Base-by-base conservation (phyloP, 257 asterid genomes). In the Nicotiana obtusifolia region DNA sequence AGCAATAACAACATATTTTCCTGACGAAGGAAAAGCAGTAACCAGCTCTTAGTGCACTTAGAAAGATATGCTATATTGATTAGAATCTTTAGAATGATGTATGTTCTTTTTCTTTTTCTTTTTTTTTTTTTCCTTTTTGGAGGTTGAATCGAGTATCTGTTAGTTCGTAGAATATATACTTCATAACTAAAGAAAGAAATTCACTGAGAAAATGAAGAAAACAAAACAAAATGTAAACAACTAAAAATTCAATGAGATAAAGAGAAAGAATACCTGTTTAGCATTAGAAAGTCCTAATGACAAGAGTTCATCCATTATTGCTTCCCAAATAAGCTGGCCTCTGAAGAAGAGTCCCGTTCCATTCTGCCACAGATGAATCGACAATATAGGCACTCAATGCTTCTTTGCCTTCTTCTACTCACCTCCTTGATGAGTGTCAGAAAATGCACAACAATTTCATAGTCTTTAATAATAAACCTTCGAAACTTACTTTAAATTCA, bases 301-400 rank as follows among this genome's bases (percentile, higher is more conserved):
- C 88, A 89, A 85, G 77, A 95, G 91, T 81, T 95, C 93, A 77
- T 88, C 93, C 93, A 91, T 88, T 81, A 93, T 24, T 44, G 97
- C 88, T 80, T 93, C 89, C 97, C 97, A 95, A 84, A 95, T 95
- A 89, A 87, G 87, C 85, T 95, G 97, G 82, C 99, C 99, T 87
- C 98, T 90, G 88, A 95, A 95, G 87, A 91, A 92, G 83, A 92
- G 87, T 76, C 88, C 77, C 60, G 91, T 87, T 86, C 93, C 93
- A 85, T 89, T 93, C 97, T 95, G 93, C 80, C 6, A 67, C 79
- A 83, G 35, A 82, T 80, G 79, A 87, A 81, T 16, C 78, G 28
- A 80, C 54, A 60, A 82, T 57, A 83, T 22, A 76, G 62, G 24
- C 49, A 84, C 57, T 75, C 82, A 69, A 80, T 41, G 30, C 84